Evolutionary conservation across 352 stramenopile genomes (phyloP), one percentile per base, ranked within the genome.

Genomic region (Peronosclerospora sorghi): DNA sequence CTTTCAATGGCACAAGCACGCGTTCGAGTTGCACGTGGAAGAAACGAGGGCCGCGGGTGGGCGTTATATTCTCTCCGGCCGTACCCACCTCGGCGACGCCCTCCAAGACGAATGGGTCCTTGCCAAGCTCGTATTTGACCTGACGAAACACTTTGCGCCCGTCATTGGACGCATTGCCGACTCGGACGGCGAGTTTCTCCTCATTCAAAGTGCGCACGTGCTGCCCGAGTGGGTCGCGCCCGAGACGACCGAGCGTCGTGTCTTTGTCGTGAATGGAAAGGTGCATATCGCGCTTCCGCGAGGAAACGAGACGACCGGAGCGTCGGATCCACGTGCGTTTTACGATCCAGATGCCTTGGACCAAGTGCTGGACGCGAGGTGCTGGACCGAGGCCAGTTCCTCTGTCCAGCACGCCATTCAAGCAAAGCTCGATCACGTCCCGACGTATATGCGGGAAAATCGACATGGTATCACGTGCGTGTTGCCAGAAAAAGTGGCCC

Each of bases 61-160:
- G 32, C 20, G 36, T 48, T 72, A 67, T 56, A 59, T 58, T 48
- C 40, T 80, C 41, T 38, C 51, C 2, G 68, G 66, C 9, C 24
- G 59, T 10, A 70, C 67, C 5, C 37, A 32, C 23, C 66, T 83
- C 8, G 68, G 69, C 4, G 66, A 83, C 52, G 73, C 72, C 21
- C 67, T 86, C 43, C 59, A 75, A 55, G 76, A 89, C 47, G 76
- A 86, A 36, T 89, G 76, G 73, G 59, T 86, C 2, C 37, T 79
- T 3, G 62, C 58, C 8, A 59, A 59, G 15, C 52, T 84, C 7
- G 35, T 84, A 8, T 62, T 68, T n/a, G 54, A 63, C 42, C 48
- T 86, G 26, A 75, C 71, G 0, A 53, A 20, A 13, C 41, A 29
- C 9, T 57, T 70, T 32, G 41, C 49, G 19, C 35, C 58, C 15